phyloP scores from a whole-genome alignment of 2,329 filamentous ascomycete genomes.

The Aspergillus neoniger region DNA sequence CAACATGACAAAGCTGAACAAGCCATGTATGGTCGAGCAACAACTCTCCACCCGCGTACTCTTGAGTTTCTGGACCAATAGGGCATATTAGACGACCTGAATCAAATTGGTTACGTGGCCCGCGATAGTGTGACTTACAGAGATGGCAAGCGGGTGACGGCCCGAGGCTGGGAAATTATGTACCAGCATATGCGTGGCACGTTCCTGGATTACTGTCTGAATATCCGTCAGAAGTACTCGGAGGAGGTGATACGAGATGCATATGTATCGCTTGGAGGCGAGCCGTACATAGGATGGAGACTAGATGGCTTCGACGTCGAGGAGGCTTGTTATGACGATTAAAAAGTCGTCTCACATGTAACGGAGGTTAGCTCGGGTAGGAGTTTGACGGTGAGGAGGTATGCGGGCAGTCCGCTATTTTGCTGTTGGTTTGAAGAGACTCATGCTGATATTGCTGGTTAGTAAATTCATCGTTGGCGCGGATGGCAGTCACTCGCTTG shows the following conservation, averaged over 20 bases:
- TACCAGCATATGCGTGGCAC: constrained; percentile 54
- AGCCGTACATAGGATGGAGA: not conserved
- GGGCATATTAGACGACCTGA: constrained; percentile 56
- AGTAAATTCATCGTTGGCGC: constrained; percentile 46
- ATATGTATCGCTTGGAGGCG: constrained; percentile 28
- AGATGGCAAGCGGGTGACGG: constrained; percentile 31
- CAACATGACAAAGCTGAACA: constrained; percentile 40
- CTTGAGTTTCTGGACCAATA: constrained; percentile 52
- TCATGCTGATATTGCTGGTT: not conserved
- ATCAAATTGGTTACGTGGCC: constrained; percentile 49
- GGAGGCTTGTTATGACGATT: not conserved
- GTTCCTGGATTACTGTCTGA: constrained; percentile 54
- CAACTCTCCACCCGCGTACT: constrained; percentile 50
- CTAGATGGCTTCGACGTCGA: not conserved
- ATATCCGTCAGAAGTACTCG: constrained; percentile 58
- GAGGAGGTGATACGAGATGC: constrained; percentile 54
- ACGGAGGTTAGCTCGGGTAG: not conserved
- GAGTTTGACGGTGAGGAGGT: not conserved
- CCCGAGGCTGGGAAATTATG: constrained; percentile 48
- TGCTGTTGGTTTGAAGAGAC: too few relatives aligned
- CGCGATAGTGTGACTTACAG: constrained; percentile 37
- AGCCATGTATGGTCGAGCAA: constrained; percentile 52
- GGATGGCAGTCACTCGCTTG: constrained; percentile 52
- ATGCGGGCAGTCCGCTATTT: not conserved
- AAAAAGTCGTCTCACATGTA: not conserved